Percentiles rank a stretch among this genome's conserved stretches.
Evolutionary conservation across 352 stramenopile genomes (phyloP).

Genomic region (Plasmopara viticola): DNA sequence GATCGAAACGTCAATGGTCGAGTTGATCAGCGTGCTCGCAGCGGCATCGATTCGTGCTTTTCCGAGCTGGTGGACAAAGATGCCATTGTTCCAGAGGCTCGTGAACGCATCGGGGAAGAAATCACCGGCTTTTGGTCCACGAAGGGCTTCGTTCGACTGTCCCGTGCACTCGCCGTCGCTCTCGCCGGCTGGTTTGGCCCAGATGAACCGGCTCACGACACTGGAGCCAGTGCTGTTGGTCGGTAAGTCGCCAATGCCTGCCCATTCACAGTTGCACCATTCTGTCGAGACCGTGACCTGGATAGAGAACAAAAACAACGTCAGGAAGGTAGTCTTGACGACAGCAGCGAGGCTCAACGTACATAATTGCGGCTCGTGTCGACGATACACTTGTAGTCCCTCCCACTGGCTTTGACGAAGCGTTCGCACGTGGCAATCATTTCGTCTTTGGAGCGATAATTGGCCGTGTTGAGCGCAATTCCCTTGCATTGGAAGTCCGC

Average conservation of each 20-base stretch:
- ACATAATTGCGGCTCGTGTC: constrained; percentile 37
- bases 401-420: constrained; percentile 25
- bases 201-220: constrained; percentile 33
- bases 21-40: not conserved
- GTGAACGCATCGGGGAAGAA: constrained; percentile 54
- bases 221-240: constrained; percentile 26
- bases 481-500: constrained; percentile 25
- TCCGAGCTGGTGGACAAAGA: constrained; percentile 30
- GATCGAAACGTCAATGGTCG: not conserved
- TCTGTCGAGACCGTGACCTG: constrained; percentile 7
- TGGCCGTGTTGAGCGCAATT: constrained; percentile 53
- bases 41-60: constrained; percentile 13
- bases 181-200: constrained; percentile 40
- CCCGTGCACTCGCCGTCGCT: constrained; percentile 37
- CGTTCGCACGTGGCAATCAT: constrained; percentile 24
- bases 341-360: not conserved
- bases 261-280: constrained; percentile 39
- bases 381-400: constrained; percentile 36
- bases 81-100: constrained; percentile 50
- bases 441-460: constrained; percentile 36
- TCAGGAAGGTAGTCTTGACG: not conserved
- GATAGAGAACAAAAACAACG: not conserved
- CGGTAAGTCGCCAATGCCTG: constrained; percentile 32
- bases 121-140: constrained; percentile 29
- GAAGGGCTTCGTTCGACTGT: constrained; percentile 23